Evolutionary conservation across 164 flowering plant genomes (phyloP).

Genomic region (Tinospora cordifolia): DNA sequence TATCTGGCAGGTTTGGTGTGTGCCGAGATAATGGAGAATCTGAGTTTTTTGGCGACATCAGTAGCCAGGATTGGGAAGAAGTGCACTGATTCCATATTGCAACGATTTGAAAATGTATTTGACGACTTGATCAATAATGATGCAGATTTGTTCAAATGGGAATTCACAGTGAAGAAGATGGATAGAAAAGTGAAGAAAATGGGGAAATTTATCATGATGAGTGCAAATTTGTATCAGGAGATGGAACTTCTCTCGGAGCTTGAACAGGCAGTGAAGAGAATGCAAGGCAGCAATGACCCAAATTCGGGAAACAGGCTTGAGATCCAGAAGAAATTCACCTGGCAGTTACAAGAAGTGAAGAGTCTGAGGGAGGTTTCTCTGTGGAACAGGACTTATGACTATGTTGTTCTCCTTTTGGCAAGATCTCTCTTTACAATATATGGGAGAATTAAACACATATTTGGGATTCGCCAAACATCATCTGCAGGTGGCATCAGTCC

Average conservation of each 20-base stretch:
- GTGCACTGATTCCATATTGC: conserved; percentile 51
- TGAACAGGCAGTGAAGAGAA: conserved; percentile 59
- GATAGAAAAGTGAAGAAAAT: conserved; percentile 67
- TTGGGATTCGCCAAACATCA: conserved; percentile 38
- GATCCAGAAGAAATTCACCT: conserved; percentile 51
- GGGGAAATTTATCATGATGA: conserved; percentile 45
- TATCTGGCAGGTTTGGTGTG: conserved; percentile 41
- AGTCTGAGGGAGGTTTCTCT: conserved; percentile 47
- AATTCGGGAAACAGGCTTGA: conserved; percentile 38
- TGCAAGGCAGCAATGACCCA: conserved; percentile 40
- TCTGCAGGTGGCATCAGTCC: conserved; percentile 18
- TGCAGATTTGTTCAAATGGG: conserved; percentile 47
- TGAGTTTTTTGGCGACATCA: conserved; percentile 43
- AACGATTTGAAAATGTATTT: conserved; percentile 51
- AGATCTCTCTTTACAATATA: conserved; percentile 59
- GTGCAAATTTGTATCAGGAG: conserved; percentile 65
- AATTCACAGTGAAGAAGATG: conserved; percentile 61
- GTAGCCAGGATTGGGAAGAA: conserved; percentile 56
- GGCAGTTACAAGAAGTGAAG: conserved; percentile 71
- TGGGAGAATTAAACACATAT: conserved; percentile 54
- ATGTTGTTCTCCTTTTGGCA: conserved; percentile 48
- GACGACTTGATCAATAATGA: conserved; percentile 37
- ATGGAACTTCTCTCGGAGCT: conserved; percentile 65
- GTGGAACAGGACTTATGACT: conserved; percentile 71
- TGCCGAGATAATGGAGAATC: conserved; percentile 51